A percentile compares a stretch with the other conserved stretches of the same genome.
phyloP scores from a whole-genome alignment of 2,329 filamentous ascomycete species.

The Penicillium rolfsii region DNA sequence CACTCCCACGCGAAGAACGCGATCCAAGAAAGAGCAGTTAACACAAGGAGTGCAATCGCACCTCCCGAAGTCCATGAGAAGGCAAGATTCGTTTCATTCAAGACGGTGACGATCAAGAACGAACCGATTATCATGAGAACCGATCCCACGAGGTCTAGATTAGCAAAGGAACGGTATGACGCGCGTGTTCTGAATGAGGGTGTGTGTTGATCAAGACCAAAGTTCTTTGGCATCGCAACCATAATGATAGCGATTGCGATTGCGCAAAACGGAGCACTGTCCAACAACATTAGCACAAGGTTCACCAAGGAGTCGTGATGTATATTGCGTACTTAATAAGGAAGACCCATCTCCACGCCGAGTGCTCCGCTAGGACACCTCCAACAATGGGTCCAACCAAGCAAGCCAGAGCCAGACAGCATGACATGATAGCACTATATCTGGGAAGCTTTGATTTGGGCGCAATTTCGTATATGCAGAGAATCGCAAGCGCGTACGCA shows the following conservation, averaged over 20 bases:
- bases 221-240: constrained; percentile 29
- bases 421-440: constrained; percentile 30
- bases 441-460: constrained; percentile 29
- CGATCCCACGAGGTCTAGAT: constrained; percentile 29
- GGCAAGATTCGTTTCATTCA: constrained; percentile 50
- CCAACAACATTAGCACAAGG: not conserved
- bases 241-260: constrained; percentile 27
- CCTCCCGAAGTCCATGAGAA: constrained; percentile 49
- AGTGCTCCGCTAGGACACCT: constrained; percentile 29
- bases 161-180: constrained; percentile 31
- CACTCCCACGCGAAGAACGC: constrained; percentile 41
- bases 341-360: constrained; percentile 36
- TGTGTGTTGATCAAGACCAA: constrained; percentile 31
- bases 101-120: constrained; percentile 51
- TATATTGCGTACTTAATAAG: constrained; percentile 28
- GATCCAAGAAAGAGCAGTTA: constrained; percentile 33
- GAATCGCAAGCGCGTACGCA: constrained; percentile 33
- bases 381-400: constrained; percentile 32
- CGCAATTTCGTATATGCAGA: constrained; percentile 38
- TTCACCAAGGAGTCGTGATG: not conserved
- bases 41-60: constrained; percentile 36
- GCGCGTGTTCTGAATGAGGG: constrained; percentile 32
- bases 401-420: constrained; percentile 28
- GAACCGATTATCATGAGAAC: constrained; percentile 46
- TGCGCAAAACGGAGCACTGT: constrained; percentile 24